Percentiles rank a stretch among this genome's conserved stretches.
Evolutionary conservation across 129 eudicot species (phyloP).

Genomic region (Sambucus nigra): DNA sequence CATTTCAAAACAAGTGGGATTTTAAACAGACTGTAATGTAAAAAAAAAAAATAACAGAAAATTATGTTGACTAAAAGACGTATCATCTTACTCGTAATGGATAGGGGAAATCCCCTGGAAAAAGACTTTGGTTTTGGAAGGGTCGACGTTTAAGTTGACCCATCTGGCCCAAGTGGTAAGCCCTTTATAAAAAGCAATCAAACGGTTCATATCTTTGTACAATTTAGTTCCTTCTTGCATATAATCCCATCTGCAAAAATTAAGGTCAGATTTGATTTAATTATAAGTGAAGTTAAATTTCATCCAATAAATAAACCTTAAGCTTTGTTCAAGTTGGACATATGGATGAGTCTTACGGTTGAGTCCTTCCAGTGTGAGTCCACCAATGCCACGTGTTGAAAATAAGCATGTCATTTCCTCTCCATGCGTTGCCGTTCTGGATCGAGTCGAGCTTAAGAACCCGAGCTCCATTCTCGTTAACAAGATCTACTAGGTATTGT

Average conservation of each 20-base stretch:
- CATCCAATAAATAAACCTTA: neutral
- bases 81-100: conserved; percentile 39
- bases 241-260: conserved; percentile 60
- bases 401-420: conserved; percentile 39
- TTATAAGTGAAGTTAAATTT: neutral
- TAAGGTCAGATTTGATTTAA: neutral
- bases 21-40: too few species aligned
- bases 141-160: conserved; percentile 50
- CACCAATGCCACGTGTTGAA: conserved; percentile 98
- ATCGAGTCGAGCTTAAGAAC: conserved; percentile 55
- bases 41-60: too few species aligned
- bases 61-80: too few species aligned
- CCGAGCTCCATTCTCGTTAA: conserved; percentile 28
- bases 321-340: too few species aligned
- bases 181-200: conserved; percentile 52
- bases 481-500: conserved; percentile 57
- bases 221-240: conserved; percentile 39
- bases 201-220: conserved; percentile 51
- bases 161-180: conserved; percentile 68
- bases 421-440: conserved; percentile 43
- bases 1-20: too few species aligned
- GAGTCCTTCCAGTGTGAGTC: conserved; percentile 40
- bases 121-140: conserved; percentile 45
- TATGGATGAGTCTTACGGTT: conserved; percentile 26
- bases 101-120: conserved; percentile 76